Percentiles rank a stretch among this genome's conserved stretches.
Evolutionary conservation across 1,284 basidiomycete genomes (phyloP).

Genomic region (Malassezia pachydermatis): DNA sequence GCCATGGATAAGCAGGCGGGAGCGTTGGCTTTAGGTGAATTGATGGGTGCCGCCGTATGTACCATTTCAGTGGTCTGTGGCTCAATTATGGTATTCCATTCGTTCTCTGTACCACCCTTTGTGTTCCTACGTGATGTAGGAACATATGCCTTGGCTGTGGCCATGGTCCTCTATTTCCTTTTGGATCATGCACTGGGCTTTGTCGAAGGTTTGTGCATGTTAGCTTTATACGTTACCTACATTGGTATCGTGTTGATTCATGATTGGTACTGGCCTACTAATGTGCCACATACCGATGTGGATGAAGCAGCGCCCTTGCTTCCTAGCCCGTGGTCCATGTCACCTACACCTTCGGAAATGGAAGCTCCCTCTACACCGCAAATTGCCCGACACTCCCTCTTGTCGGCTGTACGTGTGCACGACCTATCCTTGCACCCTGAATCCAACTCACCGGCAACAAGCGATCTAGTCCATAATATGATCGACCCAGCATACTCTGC

Average conservation of each 20-base stretch:
- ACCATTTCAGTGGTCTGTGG: constrained; percentile 88
- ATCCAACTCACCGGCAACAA: background rate
- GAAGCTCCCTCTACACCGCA: background rate
- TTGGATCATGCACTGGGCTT: constrained; percentile 64
- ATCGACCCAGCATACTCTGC: background rate
- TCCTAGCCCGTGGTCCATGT: background rate
- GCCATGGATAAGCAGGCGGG: constrained; percentile 78
- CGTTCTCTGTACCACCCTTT: constrained; percentile 68
- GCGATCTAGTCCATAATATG: background rate
- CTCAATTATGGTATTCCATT: constrained; percentile 86
- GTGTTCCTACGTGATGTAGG: constrained; percentile 85
- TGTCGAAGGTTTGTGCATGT: constrained; percentile 65
- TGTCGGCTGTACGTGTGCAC: constrained; percentile 2
- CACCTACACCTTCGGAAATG: background rate
- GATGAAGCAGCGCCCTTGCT: too few relatives aligned
- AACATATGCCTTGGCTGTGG: constrained; percentile 76
- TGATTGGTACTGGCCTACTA: constrained; percentile 51
- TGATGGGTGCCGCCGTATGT: constrained; percentile 88
- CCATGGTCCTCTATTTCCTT: constrained; percentile 64
- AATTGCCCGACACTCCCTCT: constrained; percentile 1
- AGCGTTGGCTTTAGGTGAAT: constrained; percentile 81
- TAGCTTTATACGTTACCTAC: constrained; percentile 64
- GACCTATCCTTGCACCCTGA: background rate
- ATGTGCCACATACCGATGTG: background rate
- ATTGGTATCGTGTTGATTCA: constrained; percentile 3